Conservation (phyloP, 305 asterid species). For the Petunia hybrid region DNA sequence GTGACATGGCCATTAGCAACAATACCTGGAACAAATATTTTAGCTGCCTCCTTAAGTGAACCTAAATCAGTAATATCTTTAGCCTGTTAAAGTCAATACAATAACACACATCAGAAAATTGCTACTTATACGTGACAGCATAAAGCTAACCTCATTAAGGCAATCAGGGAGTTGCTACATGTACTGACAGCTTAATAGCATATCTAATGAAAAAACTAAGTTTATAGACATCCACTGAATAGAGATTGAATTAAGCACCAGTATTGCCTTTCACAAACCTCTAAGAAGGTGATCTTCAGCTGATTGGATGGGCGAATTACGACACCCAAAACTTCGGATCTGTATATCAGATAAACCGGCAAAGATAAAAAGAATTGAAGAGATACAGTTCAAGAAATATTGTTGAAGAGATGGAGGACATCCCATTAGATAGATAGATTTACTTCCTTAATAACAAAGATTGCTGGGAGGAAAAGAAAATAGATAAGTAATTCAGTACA, state of each 20-base stretch:
- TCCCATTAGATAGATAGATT: background rate
- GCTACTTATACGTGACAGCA: background rate
- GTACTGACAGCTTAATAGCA: background rate
- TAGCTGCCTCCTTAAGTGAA: conserved; percentile 86
- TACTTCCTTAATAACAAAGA: background rate
- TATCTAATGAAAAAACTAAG: background rate
- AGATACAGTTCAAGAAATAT: background rate
- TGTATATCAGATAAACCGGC: conserved; percentile 45
- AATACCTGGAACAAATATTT: conserved; percentile 92
- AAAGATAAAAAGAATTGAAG: background rate
- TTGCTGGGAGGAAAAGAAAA: conserved; percentile 18
- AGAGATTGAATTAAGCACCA: conserved; percentile 30
- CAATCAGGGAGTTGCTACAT: background rate
- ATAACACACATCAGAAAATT: conserved; percentile 10
- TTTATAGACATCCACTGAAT: background rate
- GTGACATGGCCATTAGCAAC: conserved; percentile 28
- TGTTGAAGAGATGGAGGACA: conserved; percentile 28
- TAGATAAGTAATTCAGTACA: conserved; percentile 7
- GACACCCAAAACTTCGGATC: conserved; percentile 91
- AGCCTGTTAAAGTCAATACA: conserved; percentile 61
- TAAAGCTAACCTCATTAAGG: background rate
- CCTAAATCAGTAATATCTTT: conserved; percentile 90
- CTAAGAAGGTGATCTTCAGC: conserved; percentile 96
- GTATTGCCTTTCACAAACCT: conserved; percentile 64
- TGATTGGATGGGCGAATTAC: conserved; percentile 81